Base-by-base conservation (phyloP, 805 yeast genomes). In the Maudiozyma barnettii region DNA sequence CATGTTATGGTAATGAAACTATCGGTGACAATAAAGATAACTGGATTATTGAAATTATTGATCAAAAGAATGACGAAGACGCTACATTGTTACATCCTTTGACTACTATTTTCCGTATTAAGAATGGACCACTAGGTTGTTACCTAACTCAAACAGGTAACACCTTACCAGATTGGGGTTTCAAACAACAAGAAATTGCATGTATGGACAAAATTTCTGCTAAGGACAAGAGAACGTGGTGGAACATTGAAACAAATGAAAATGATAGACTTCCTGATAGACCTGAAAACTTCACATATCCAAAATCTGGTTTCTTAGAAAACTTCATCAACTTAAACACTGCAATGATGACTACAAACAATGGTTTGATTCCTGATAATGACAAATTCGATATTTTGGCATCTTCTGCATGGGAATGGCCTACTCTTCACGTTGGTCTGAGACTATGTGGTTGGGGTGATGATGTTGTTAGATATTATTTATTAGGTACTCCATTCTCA, bases 321-420 rank as follows among this genome's bases (percentile, higher is more conserved):
- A 90, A 84, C 64, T 85, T 85, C 51, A 64, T 85, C 46, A 83
- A 82, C 60, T 69, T 85, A 58, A 85, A 85, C 61, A 73, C 81
- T 58, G 95, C 91, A 2, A 85, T 84, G 93, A 84, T 84, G 93
- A 88, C 91, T n/a, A 82, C 91, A n/a, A 85, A 85, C 63, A 85
- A 84, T 58, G 95, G 90, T 0, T 74, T 85, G 60, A 74, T 85
- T 45, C 90, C 93, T 21, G 93, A 84, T 57, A 65, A 74, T 3
- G 93, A 85, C 54, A 84, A 84, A 58, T 76, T 71, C 51, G 95
- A 85, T 63, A 76, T 74, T 49, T 69, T 85, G 50, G 79, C 89
- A 4, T 84, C 93, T 14, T 67, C 76, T 45, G 85, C 85, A 67
- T 85, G 95, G 95, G 84, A 85, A 71, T 85, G 95, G 95, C 95